Evolutionary conservation across 2,329 filamentous ascomycete species (phyloP).

Genomic region (Canariomyces notabilis): DNA sequence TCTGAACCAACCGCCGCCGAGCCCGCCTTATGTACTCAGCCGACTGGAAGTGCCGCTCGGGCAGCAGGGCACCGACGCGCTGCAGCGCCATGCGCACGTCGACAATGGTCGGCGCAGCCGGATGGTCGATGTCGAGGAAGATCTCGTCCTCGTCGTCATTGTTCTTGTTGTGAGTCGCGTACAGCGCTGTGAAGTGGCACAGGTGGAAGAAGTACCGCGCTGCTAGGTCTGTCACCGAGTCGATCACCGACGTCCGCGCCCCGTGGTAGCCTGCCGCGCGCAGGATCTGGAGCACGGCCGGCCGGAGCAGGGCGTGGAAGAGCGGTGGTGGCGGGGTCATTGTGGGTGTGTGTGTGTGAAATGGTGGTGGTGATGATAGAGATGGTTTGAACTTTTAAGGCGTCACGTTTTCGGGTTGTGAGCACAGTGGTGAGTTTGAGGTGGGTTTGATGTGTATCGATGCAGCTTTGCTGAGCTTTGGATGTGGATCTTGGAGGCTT

Average conservation of each 20-base stretch:
- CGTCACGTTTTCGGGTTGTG: too few species aligned
- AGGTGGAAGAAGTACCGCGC: conserved; percentile 74
- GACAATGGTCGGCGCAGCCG: conserved; percentile 54
- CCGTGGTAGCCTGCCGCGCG: conserved; percentile 86
- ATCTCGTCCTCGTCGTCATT: conserved; percentile 58
- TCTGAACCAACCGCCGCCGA: too few species aligned
- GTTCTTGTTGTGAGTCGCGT: conserved; percentile 64
- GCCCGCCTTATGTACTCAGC: conserved; percentile 62
- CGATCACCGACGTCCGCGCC: conserved; percentile 74
- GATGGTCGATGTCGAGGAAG: neutral
- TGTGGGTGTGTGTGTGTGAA: conserved; percentile 8
- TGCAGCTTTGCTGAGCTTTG: too few species aligned
- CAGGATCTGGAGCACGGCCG: conserved; percentile 83
- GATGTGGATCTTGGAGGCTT: too few species aligned
- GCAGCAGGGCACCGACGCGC: conserved; percentile 69
- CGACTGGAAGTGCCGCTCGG: conserved; percentile 61
- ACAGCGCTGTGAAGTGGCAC: conserved; percentile 64
- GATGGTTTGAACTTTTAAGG: too few species aligned
- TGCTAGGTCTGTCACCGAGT: conserved; percentile 81
- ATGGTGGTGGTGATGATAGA: neutral
- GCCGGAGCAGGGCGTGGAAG: conserved; percentile 74
- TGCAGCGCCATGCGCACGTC: conserved; percentile 84
- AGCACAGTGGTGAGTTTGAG: too few species aligned
- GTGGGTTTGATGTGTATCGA: too few species aligned
- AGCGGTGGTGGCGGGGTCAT: conserved; percentile 46